Conservation (phyloP, 1,284 basidiomycete species). For the Ustilago hordei region DNA sequence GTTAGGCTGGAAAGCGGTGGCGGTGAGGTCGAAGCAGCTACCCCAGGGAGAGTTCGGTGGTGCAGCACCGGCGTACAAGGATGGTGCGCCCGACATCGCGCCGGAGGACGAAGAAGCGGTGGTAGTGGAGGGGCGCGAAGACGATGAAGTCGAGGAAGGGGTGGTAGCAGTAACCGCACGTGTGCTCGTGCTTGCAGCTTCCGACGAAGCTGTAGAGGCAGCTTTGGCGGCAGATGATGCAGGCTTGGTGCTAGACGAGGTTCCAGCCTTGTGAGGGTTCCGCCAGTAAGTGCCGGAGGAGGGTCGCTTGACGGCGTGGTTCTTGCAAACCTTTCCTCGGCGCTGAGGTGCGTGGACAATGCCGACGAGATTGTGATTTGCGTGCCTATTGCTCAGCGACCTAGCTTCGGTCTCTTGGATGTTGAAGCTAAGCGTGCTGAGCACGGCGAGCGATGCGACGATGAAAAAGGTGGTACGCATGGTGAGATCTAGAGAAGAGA, state of each 20-base stretch:
- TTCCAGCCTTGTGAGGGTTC: neutral
- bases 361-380: conserved; percentile 10
- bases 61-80: conserved; percentile 27
- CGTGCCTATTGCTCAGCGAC: conserved; percentile 47
- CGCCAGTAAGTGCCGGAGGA: neutral
- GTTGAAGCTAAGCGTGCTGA: conserved; percentile 34
- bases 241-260: conserved; percentile 7
- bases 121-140: conserved; percentile 11
- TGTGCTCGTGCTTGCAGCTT: no score
- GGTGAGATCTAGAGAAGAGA: neutral
- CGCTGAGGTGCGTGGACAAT: conserved; percentile 9
- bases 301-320: conserved; percentile 22
- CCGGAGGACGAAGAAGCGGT: conserved; percentile 13
- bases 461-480: conserved; percentile 39
- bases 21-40: conserved; percentile 48
- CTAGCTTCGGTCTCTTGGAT: conserved; percentile 38
- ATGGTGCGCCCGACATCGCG: conserved; percentile 6
- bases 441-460: conserved; percentile 40
- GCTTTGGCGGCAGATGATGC: conserved; percentile 1
- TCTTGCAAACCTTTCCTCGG: conserved; percentile 22
- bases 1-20: conserved; percentile 49
- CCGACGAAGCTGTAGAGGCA: neutral
- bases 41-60: conserved; percentile 51
- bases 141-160: conserved; percentile 8
- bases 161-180: neutral